Evolutionary conservation across 257 asterid species (phyloP).

Genomic region (Echites panduratus): DNA sequence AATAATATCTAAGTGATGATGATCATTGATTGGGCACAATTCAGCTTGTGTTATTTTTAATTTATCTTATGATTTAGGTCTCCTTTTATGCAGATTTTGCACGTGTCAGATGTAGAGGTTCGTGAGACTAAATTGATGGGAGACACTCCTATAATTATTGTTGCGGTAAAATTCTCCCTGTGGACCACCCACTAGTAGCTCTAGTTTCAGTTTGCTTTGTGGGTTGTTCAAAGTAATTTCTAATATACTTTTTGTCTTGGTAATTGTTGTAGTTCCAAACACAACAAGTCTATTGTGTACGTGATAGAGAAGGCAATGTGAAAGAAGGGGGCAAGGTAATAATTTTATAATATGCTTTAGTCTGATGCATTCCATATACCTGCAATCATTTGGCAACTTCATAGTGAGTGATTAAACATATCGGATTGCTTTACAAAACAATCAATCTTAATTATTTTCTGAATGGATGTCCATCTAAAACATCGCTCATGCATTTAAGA

Average conservation of each 20-base stretch:
- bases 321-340: conserved; percentile 92
- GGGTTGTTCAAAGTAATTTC: not conserved
- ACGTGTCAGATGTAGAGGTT: conserved; percentile 81
- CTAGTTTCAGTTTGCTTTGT: not conserved
- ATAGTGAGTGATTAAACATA: not conserved
- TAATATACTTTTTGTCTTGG: conserved; percentile 15
- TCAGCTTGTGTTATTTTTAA: conserved; percentile 3
- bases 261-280: conserved; percentile 72
- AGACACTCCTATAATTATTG: conserved; percentile 79
- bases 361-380: not conserved
- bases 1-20: not conserved
- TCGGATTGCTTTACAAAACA: not conserved
- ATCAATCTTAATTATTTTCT: too few relatives aligned
- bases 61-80: not conserved
- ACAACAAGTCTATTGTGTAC: conserved; percentile 85
- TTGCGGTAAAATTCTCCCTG: conserved; percentile 42
- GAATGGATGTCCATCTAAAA: too few relatives aligned
- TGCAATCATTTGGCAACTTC: not conserved
- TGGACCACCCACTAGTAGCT: not conserved
- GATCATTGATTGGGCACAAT: not conserved
- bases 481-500: too few relatives aligned
- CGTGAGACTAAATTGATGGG: conserved; percentile 97
- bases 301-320: conserved; percentile 68
- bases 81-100: conserved; percentile 65
- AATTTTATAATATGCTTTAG: not conserved